phyloP scores from a whole-genome alignment of 306 rosid genomes.

The Casuarina glauca region DNA sequence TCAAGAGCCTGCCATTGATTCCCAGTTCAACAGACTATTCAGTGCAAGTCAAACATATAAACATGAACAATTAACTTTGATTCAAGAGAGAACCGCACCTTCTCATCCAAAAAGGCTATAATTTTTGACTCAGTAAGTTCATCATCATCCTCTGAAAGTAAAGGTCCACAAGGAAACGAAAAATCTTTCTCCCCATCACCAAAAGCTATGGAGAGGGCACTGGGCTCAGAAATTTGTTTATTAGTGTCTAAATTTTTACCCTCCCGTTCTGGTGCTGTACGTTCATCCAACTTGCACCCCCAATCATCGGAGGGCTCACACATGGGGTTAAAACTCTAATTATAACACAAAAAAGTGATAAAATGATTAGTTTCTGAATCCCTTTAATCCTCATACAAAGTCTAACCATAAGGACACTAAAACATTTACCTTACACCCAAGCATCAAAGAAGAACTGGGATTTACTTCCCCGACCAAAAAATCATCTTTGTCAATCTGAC shows the following conservation, averaged over 20 bases:
- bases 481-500: conserved; percentile 68
- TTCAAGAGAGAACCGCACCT: conserved; percentile 54
- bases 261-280: conserved; percentile 50
- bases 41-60: conserved; percentile 18
- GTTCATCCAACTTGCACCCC: conserved; percentile 61
- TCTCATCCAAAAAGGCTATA: conserved; percentile 86
- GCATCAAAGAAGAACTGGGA: conserved; percentile 43
- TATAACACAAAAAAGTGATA: not conserved
- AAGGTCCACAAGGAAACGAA: conserved; percentile 66
- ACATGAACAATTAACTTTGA: conserved; percentile 3
- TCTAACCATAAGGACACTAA: conserved; percentile 14
- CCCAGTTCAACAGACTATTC: conserved; percentile 16
- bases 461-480: conserved; percentile 43
- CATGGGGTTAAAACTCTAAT: conserved; percentile 90
- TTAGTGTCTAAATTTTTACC: conserved; percentile 35
- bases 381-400: conserved; percentile 18
- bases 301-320: conserved; percentile 87
- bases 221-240: conserved; percentile 40
- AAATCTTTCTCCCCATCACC: conserved; percentile 53
- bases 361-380: conserved; percentile 18
- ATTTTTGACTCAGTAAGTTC: conserved; percentile 95
- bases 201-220: conserved; percentile 40
- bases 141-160: conserved; percentile 86
- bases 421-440: conserved; percentile 63
- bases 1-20: conserved; percentile 74